Percentiles rank a stretch among this genome's conserved stretches.
Conservation (phyloP, 2,329 filamentous ascomycete species). For the Graphilbum sp. region DNA sequence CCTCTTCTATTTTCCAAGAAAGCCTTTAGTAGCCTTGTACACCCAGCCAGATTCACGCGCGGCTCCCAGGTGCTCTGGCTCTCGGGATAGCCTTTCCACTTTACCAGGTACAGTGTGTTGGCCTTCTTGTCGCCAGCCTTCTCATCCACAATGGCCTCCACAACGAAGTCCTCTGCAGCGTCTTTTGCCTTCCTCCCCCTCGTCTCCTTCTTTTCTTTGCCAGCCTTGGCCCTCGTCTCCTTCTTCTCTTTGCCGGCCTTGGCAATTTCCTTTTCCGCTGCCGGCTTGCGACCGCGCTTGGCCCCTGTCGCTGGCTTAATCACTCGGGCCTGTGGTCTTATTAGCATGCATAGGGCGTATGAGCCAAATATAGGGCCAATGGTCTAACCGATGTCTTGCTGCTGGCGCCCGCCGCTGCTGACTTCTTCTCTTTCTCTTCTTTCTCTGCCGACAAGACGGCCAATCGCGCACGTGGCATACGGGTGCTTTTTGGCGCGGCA, state of each 20-base stretch:
- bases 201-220: background rate
- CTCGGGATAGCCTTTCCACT: slow-evolving; percentile 32
- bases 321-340: background rate
- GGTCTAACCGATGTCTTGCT: background rate
- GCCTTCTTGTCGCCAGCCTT: slow-evolving; percentile 20
- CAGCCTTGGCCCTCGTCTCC: background rate
- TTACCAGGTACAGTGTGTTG: slow-evolving; percentile 29
- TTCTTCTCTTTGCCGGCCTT: slow-evolving; percentile 1
- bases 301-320: background rate
- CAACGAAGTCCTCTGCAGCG: slow-evolving; percentile 21
- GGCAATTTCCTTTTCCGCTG: background rate
- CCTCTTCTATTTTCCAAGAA: no score
- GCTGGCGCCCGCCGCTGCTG: background rate
- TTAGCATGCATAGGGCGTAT: no score
- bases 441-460: background rate
- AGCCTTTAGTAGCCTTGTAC: no score
- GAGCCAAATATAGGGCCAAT: no score
- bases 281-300: slow-evolving; percentile 3
- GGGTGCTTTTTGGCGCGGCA: background rate
- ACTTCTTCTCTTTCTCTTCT: background rate
- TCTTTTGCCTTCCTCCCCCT: slow-evolving; percentile 2
- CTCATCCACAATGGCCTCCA: slow-evolving; percentile 29
- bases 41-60: no score
- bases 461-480: background rate
- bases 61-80: slow-evolving; percentile 38